Evolutionary conservation across 192 early-diverging fungal genomes (phyloP).

Genomic region (Podila epicladia): DNA sequence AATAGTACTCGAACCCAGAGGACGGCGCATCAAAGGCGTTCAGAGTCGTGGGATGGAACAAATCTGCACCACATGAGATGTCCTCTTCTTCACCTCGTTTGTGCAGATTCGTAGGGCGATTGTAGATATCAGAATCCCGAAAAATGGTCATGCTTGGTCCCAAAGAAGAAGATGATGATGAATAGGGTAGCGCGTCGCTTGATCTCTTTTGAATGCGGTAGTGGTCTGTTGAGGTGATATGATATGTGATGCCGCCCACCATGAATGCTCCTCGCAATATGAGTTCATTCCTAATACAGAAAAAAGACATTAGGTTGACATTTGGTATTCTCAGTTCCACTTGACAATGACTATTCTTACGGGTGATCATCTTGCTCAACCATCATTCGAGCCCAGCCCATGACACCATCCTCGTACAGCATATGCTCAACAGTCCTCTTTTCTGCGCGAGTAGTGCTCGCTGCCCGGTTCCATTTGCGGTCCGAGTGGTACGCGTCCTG

Average conservation of each 20-base stretch:
- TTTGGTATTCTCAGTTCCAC: slow-evolving; percentile 25
- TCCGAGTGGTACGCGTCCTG: slow-evolving; percentile 37
- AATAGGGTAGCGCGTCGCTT: slow-evolving; percentile 58
- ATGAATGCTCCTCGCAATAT: slow-evolving; percentile 70
- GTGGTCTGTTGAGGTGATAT: slow-evolving; percentile 63
- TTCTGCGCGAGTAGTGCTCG: slow-evolving; percentile 23
- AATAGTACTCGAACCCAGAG: slow-evolving; percentile 20
- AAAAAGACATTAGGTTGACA: slow-evolving; percentile 2
- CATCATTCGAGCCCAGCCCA: slow-evolving; percentile 66
- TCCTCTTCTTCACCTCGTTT: slow-evolving; percentile 9
- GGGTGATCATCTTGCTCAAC: slow-evolving; percentile 47
- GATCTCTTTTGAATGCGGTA: slow-evolving; percentile 63
- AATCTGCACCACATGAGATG: slow-evolving; percentile 17
- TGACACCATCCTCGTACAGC: slow-evolving; percentile 55
- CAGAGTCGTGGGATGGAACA: background rate
- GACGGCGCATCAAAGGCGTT: background rate
- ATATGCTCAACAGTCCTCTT: slow-evolving; percentile 42
- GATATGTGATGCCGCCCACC: slow-evolving; percentile 61
- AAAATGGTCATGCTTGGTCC: slow-evolving; percentile 62
- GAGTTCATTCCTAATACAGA: slow-evolving; percentile 30
- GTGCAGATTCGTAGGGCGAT: slow-evolving; percentile 12
- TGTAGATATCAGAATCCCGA: slow-evolving; percentile 67
- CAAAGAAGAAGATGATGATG: slow-evolving; percentile 25
- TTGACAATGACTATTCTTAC: slow-evolving; percentile 3
- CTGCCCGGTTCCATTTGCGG: slow-evolving; percentile 35